Evolutionary conservation across 2,329 filamentous ascomycete species (phyloP).

Genomic region (Dactylonectria macrodidyma): DNA sequence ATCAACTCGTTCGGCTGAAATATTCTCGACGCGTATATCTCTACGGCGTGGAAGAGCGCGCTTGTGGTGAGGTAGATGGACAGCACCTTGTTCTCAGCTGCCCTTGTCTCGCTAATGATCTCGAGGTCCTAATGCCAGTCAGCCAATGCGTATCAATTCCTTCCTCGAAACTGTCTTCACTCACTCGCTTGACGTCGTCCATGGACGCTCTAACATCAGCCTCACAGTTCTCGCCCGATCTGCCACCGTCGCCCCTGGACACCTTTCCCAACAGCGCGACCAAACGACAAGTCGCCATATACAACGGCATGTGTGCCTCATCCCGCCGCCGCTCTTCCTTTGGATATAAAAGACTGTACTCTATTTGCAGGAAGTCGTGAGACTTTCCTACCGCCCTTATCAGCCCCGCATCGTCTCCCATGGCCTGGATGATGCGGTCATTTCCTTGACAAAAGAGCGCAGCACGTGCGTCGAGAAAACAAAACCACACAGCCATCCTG

Average conservation of each 20-base stretch:
- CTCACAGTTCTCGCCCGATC: background rate
- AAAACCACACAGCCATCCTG: constrained; percentile 9
- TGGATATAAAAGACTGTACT: background rate
- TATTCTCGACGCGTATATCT: background rate
- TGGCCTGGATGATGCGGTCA: background rate
- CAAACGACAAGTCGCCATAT: background rate
- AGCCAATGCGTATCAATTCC: background rate
- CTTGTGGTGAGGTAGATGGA: background rate
- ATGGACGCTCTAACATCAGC: background rate
- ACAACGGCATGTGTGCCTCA: background rate
- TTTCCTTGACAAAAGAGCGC: background rate
- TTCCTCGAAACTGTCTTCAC: background rate
- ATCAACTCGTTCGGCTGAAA: background rate
- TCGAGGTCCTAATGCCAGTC: background rate
- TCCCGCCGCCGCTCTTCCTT: constrained; percentile 4
- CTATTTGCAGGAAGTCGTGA: background rate
- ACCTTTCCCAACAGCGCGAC: background rate
- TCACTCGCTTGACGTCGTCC: background rate
- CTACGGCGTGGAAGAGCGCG: background rate
- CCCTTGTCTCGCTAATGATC: background rate
- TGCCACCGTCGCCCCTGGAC: background rate
- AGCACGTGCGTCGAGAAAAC: constrained; percentile 6
- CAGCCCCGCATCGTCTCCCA: background rate
- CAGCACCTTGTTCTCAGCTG: background rate
- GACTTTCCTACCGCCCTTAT: background rate